phyloP scores from a whole-genome alignment of 768 basidiomycete species.

The Suillus fuscotomentosus region DNA sequence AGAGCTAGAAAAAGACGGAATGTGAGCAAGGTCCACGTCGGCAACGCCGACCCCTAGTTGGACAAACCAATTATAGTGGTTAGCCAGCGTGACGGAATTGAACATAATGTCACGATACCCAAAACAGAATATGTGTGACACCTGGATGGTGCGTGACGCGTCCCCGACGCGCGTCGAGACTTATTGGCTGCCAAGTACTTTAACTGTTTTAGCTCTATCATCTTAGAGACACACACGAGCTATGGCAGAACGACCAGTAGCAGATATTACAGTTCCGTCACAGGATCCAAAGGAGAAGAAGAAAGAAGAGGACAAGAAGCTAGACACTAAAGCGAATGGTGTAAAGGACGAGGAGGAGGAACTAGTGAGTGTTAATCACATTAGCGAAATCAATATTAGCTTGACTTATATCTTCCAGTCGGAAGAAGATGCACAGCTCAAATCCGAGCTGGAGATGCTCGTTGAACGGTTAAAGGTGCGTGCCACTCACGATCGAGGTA shows the following conservation, averaged over 20 bases:
- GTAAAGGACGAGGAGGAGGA: conserved; percentile 64
- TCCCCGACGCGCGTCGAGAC: conserved; percentile 5
- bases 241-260: conserved; percentile 62
- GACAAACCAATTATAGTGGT: too few relatives aligned
- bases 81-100: too few relatives aligned
- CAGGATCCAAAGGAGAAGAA: conserved; percentile 77
- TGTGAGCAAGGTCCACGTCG: too few relatives aligned
- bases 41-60: too few relatives aligned
- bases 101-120: neutral
- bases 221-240: conserved; percentile 15
- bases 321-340: conserved; percentile 51
- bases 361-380: conserved; percentile 53
- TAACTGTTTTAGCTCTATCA: conserved; percentile 19
- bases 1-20: too few relatives aligned
- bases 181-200: conserved; percentile 25
- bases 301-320: conserved; percentile 38
- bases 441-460: conserved; percentile 95
- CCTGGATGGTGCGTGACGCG: neutral
- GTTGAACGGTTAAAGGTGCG: conserved; percentile 88
- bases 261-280: conserved; percentile 62
- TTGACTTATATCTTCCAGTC: conserved; percentile 48
- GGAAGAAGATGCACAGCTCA: conserved; percentile 93
- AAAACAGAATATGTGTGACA: neutral
- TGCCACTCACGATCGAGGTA: conserved; percentile 6
- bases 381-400: conserved; percentile 11